phyloP scores from a whole-genome alignment of 1,284 basidiomycete genomes.

The Sporisorium graminicola region DNA sequence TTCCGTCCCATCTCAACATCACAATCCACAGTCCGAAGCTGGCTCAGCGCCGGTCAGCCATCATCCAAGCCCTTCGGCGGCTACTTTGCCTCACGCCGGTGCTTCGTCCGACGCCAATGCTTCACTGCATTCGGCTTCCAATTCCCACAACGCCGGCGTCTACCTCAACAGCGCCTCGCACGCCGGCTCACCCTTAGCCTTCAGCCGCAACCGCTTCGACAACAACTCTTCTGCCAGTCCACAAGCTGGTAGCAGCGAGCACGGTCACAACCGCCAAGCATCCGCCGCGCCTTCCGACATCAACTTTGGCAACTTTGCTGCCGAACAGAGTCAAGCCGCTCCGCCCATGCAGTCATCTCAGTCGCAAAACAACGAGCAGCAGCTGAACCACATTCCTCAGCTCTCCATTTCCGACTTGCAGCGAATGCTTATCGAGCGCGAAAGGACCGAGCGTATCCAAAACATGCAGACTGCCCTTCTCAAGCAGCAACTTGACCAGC shows the following conservation, averaged over 20 bases:
- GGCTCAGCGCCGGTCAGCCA: slow-evolving; percentile 46
- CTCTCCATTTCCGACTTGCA: slow-evolving; percentile 54
- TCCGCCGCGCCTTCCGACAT: slow-evolving; percentile 25
- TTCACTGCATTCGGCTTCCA: slow-evolving; percentile 9
- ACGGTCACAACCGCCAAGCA: slow-evolving; percentile 21
- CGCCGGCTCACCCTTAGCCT: slow-evolving; percentile 32
- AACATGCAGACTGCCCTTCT: slow-evolving; percentile 61
- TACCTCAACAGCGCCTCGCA: slow-evolving; percentile 30
- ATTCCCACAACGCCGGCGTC: slow-evolving; percentile 5
- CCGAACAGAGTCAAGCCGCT: slow-evolving; percentile 4
- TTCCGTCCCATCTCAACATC: slow-evolving; percentile 19
- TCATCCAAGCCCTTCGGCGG: slow-evolving; percentile 46
- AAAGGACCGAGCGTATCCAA: slow-evolving; percentile 58
- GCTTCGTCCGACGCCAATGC: slow-evolving; percentile 19
- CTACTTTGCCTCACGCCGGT: slow-evolving; percentile 2
- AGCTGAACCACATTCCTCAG: slow-evolving; percentile 21
- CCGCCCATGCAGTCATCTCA: slow-evolving; percentile 13
- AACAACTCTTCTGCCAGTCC: slow-evolving; percentile 33
- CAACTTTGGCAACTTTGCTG: slow-evolving; percentile 8
- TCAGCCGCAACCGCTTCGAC: slow-evolving; percentile 42
- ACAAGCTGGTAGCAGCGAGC: slow-evolving; percentile 20
- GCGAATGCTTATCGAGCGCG: slow-evolving; percentile 55
- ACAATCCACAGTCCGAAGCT: slow-evolving; percentile 33
- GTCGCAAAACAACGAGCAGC: slow-evolving; percentile 21
- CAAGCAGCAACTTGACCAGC: slow-evolving; percentile 60